Evolutionary conservation across 164 flowering plant species (phyloP).

Genomic region (Piper longum): DNA sequence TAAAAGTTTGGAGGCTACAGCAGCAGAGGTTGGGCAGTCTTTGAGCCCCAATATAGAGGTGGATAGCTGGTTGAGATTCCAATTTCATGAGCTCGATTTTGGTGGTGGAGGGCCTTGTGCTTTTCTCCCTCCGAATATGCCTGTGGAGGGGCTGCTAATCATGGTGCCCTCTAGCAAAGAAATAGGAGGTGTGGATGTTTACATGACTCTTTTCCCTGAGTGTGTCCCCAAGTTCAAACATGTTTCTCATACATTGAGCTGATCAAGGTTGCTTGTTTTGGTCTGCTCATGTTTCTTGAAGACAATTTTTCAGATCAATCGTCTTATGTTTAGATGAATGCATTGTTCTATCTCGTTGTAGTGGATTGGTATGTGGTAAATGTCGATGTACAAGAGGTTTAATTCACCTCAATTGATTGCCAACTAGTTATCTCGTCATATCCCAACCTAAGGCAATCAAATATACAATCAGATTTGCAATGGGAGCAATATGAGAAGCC

Average conservation of each 20-base stretch:
- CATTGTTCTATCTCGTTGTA: too few relatives aligned
- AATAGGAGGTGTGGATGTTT: neutral
- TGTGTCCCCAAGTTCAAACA: neutral
- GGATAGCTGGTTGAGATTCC: slow-evolving; percentile 11
- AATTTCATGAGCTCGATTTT: slow-evolving; percentile 8
- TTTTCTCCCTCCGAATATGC: slow-evolving; percentile 6
- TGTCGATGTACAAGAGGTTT: too few relatives aligned
- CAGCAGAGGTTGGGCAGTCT: neutral
- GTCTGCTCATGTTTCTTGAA: too few relatives aligned
- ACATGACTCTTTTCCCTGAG: slow-evolving; percentile 2
- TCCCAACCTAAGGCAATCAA: too few relatives aligned
- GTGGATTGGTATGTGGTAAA: too few relatives aligned
- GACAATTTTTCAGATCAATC: too few relatives aligned
- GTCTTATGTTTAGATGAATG: too few relatives aligned
- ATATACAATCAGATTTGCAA: too few relatives aligned
- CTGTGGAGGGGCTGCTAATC: slow-evolving; percentile 6
- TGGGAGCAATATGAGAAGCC: too few relatives aligned
- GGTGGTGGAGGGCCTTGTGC: slow-evolving; percentile 11
- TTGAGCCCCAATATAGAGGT: slow-evolving; percentile 8
- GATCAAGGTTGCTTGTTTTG: neutral
- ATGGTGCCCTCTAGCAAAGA: slow-evolving; percentile 7
- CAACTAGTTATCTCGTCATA: too few relatives aligned
- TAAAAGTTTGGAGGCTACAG: neutral
- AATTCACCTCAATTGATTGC: too few relatives aligned
- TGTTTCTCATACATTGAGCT: slow-evolving; percentile 1